phyloP scores from a whole-genome alignment of 139 green algal species.

The Tetradesmus lagerheimii region DNA sequence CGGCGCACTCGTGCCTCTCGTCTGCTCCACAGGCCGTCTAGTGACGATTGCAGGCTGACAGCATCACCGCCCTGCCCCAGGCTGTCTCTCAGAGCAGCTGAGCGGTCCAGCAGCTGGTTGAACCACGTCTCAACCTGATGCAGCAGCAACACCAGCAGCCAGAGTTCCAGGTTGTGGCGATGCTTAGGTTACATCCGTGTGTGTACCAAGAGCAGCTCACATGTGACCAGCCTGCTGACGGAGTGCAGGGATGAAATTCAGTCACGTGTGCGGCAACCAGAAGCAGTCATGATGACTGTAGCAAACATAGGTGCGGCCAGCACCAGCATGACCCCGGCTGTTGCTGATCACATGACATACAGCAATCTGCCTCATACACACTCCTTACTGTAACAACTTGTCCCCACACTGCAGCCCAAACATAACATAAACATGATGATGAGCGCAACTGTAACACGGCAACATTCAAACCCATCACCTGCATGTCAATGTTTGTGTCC shows the following conservation, averaged over 20 bases:
- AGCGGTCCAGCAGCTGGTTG: slow-evolving; percentile 85
- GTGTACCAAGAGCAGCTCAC: not conserved
- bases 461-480: slow-evolving; percentile 47
- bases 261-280: not conserved
- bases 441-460: not conserved
- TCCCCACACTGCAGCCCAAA: no score
- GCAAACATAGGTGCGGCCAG: no score
- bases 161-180: no score
- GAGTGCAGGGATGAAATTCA: not conserved
- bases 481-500: slow-evolving; percentile 59
- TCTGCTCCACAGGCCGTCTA: slow-evolving; percentile 67
- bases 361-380: not conserved
- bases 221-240: not conserved
- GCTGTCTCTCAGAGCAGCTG: slow-evolving; percentile 57
- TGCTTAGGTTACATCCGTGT: no score
- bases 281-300: no score
- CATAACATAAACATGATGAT: not conserved
- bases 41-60: slow-evolving; percentile 68
- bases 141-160: not conserved
- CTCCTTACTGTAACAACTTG: not conserved
- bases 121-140: slow-evolving; percentile 32
- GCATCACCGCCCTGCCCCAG: slow-evolving; percentile 58
- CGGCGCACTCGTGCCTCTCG: not conserved
- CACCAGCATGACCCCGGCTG: no score
- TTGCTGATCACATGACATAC: not conserved